Evolutionary conservation across 2,329 filamentous ascomycete species (phyloP), one percentile per base, ranked within the genome.

Genomic region (Cadophora sp.): DNA sequence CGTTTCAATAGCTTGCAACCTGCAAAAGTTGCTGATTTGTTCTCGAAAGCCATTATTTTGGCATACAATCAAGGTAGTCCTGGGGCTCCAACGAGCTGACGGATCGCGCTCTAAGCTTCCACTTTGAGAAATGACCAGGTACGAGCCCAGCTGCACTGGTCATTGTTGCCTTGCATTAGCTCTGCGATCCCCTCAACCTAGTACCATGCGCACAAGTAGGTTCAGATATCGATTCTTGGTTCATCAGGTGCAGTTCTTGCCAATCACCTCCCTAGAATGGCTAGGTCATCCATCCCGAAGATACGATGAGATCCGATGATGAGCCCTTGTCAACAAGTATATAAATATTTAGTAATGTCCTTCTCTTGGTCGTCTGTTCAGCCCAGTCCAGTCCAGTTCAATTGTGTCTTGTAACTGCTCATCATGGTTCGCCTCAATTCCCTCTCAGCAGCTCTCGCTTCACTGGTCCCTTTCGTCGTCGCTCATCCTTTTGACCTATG

Each of bases 401-500:
- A 41, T 30, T 45, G 39, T 59, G 41, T 36, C 43, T 43, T 39
- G 18, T 18, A 64, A 4, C 43, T 43, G 20, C 20, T 33, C 22
- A 65, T 55, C 56, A 65, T 65, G 64, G 47, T 60, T 41, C 69
- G 70, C 61, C 68, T 74, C 67, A 65, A 62, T 48, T 47, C 68
- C 55, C 30, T 68, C 53, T 53, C 72, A 22, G 56, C 71, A 30
- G 68, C 65, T 33, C 59, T 70, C 39, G 72, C 68, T 41, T 65
- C 20, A 43, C 51, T 55, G 39, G 27, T 70, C 36, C 48, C 63
- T 22, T 50, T 66, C 47, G 63, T 66, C 16, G 48, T 65, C 41
- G 69, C 69, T 41, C 66, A 70, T 62, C 69, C 69, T 18, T 18
- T 53, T 16, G 66, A 68, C 14, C 53, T 45, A 18, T 50, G 30